Conservation (phyloP, 495 filamentous ascomycete species). For the Talaromyces adpressus region DNA sequence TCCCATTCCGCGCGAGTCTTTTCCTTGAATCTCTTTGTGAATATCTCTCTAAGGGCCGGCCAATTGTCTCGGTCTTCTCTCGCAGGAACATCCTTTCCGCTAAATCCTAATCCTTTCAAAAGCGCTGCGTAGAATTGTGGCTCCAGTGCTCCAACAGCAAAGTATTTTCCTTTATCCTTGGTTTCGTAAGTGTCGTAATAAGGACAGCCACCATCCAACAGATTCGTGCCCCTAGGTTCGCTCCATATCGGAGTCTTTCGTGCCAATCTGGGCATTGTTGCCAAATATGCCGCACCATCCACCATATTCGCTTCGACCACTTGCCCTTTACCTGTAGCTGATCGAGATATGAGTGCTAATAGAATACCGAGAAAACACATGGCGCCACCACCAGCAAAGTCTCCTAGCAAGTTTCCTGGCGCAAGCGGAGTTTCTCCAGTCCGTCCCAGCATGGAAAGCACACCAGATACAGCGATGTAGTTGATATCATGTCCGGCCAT, state of each 20-base stretch:
- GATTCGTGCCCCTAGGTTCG: constrained; percentile 61
- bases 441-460: constrained; percentile 67
- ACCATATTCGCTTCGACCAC: constrained; percentile 97
- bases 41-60: constrained; percentile 52
- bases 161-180: constrained; percentile 65
- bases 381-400: constrained; percentile 89
- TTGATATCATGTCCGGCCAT: constrained; percentile 99
- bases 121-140: constrained; percentile 72
- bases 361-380: constrained; percentile 57
- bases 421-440: constrained; percentile 61
- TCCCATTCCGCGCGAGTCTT: constrained; percentile 84
- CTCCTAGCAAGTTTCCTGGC: constrained; percentile 76
- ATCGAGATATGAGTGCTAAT: constrained; percentile 34
- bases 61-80: constrained; percentile 54
- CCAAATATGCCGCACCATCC: constrained; percentile 74
- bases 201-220: constrained; percentile 77
- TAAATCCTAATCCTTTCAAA: constrained; percentile 56
- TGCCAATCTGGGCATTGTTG: constrained; percentile 63
- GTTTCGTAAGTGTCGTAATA: constrained; percentile 88
- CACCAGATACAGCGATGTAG: constrained; percentile 84
- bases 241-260: constrained; percentile 52
- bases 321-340: constrained; percentile 61
- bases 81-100: constrained; percentile 42
- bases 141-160: constrained; percentile 89
- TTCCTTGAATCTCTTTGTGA: constrained; percentile 57